These are phyloP conservation scores for Rossbeevera mucosa DNA, from an alignment of 768 basidiomycete genomes.

Conservation along the genomic window DNA sequence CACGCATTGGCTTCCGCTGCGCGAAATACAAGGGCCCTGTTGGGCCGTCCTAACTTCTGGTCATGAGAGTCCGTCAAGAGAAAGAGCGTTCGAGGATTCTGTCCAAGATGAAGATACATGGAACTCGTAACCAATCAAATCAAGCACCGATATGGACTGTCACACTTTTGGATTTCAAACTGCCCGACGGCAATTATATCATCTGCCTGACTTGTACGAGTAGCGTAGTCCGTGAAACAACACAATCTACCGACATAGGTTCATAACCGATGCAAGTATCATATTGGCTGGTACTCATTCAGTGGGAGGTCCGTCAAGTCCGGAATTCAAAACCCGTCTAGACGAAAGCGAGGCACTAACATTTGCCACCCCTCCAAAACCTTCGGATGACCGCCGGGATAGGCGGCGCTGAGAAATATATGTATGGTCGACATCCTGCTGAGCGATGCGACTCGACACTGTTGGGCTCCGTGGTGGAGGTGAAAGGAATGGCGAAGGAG, in stretches of 20 bases:
- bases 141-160: neutral
- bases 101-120: conserved; percentile 78
- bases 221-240: neutral
- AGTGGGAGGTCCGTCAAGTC: conserved; percentile 3
- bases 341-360: conserved; percentile 22
- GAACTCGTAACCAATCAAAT: neutral
- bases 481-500: conserved; percentile 21
- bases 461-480: conserved; percentile 27
- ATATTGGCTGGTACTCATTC: conserved; percentile 5
- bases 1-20: conserved; percentile 45
- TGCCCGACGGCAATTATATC: too few relatives aligned
- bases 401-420: conserved; percentile 35
- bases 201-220: neutral
- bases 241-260: conserved; percentile 1
- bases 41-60: conserved; percentile 56
- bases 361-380: conserved; percentile 3
- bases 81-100: conserved; percentile 64
- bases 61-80: conserved; percentile 69
- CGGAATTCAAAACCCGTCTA: conserved; percentile 14
- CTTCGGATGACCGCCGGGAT: conserved; percentile 33
- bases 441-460: conserved; percentile 18
- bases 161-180: too few relatives aligned
- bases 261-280: neutral
- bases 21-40: conserved; percentile 67
- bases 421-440: conserved; percentile 30